Conservation (phyloP, 768 basidiomycete species). For the Lactifluus volemus region DNA sequence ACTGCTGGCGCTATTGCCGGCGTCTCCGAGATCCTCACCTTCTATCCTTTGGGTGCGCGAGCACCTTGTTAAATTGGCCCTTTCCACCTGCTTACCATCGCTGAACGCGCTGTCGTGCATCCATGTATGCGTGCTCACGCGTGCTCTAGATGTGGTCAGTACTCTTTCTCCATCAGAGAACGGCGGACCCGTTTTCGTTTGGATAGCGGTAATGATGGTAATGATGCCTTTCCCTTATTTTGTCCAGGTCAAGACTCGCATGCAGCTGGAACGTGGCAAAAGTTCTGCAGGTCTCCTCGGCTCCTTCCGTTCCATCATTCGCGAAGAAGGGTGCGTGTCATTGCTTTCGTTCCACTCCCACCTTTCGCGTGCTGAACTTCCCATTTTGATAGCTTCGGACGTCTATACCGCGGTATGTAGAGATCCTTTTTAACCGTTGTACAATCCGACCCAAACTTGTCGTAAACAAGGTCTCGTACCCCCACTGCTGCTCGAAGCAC, state of each 20-base stretch:
- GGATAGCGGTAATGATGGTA: not conserved
- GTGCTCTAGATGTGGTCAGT: constrained; percentile 72
- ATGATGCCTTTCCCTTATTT: constrained; percentile 8
- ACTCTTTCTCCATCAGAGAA: not conserved
- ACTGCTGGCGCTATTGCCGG: constrained; percentile 95
- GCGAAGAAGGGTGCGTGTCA: constrained; percentile 74
- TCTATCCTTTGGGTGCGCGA: constrained; percentile 78
- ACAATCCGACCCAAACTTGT: not conserved
- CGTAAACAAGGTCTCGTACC: constrained; percentile 69
- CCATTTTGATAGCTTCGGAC: constrained; percentile 45
- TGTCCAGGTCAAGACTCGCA: constrained; percentile 88
- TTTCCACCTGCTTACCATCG: not conserved
- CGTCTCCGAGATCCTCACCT: constrained; percentile 72
- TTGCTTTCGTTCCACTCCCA: constrained; percentile 2
- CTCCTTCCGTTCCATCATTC: constrained; percentile 74
- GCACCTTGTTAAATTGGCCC: not conserved
- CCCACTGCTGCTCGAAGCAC: constrained; percentile 90
- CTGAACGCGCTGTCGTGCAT: not conserved
- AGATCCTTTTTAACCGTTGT: not conserved
- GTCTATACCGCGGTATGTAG: constrained; percentile 75
- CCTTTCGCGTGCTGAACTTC: constrained; percentile 8
- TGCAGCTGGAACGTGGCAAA: constrained; percentile 92
- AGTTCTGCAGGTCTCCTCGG: constrained; percentile 68
- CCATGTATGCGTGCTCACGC: not conserved
- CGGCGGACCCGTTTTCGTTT: not conserved